A percentile compares a stretch with the other conserved stretches of the same genome.
These are phyloP conservation scores for Sistotremastrum suecicum DNA, from an alignment of 768 basidiomycete genomes.

Conservation along the genomic window DNA sequence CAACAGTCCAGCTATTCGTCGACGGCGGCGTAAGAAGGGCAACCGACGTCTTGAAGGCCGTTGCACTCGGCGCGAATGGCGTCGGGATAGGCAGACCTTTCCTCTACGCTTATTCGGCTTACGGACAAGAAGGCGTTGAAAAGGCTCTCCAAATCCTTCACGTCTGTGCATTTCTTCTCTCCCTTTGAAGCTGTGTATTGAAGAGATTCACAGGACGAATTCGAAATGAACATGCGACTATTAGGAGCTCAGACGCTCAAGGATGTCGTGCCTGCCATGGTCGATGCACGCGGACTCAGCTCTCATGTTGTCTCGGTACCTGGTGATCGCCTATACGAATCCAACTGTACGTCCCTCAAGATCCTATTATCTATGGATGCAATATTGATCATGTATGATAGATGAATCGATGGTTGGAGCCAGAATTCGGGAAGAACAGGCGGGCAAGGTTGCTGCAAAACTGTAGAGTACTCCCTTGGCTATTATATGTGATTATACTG, in stretches of 20 bases:
- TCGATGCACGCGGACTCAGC: slow-evolving; percentile 62
- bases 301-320: slow-evolving; percentile 57
- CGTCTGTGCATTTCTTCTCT: slow-evolving; percentile 24
- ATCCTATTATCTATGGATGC: neutral
- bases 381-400: too few relatives aligned
- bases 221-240: slow-evolving; percentile 95
- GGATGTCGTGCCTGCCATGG: slow-evolving; percentile 81
- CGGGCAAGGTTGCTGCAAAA: too few relatives aligned
- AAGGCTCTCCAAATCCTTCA: slow-evolving; percentile 66
- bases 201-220: slow-evolving; percentile 59
- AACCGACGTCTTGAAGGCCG: slow-evolving; percentile 77
- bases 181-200: too few relatives aligned
- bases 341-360: slow-evolving; percentile 52
- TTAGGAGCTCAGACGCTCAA: slow-evolving; percentile 70
- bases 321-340: slow-evolving; percentile 57
- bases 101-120: slow-evolving; percentile 78
- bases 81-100: slow-evolving; percentile 82
- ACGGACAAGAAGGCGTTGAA: slow-evolving; percentile 80
- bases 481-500: too few relatives aligned
- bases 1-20: slow-evolving; percentile 57
- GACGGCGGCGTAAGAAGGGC: slow-evolving; percentile 94
- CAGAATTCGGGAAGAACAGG: too few relatives aligned
- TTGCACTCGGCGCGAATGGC: slow-evolving; percentile 61
- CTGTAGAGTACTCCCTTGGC: too few relatives aligned
- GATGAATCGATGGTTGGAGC: too few relatives aligned